Conservation (phyloP, 768 basidiomycete species). For the Trichaptum fuscoviolaceum region DNA sequence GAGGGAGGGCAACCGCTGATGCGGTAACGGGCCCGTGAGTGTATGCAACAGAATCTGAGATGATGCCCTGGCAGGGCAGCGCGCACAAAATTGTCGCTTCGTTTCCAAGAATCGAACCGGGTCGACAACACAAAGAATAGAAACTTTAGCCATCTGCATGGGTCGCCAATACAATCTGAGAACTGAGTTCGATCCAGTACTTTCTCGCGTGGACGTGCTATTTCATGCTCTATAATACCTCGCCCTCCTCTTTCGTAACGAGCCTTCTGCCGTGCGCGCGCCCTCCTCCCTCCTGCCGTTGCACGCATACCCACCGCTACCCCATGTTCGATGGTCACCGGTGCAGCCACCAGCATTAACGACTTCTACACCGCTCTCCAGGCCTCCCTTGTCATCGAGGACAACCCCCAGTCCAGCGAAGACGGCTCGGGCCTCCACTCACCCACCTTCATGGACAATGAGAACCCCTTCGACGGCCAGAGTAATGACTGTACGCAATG, state of each 20-base stretch:
- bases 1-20: background rate
- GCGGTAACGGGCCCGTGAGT: slow-evolving; percentile 1
- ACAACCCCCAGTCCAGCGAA: slow-evolving; percentile 67
- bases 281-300: background rate
- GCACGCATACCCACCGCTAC: background rate
- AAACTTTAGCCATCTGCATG: background rate
- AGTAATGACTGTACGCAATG: background rate
- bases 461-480: slow-evolving; percentile 1
- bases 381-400: slow-evolving; percentile 47
- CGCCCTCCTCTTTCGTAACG: background rate
- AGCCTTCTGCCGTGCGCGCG: slow-evolving; percentile 1
- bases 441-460: slow-evolving; percentile 46
- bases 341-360: slow-evolving; percentile 52
- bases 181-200: slow-evolving; percentile 1
- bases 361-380: slow-evolving; percentile 58
- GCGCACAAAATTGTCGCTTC: background rate
- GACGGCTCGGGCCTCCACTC: slow-evolving; percentile 74
- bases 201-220: background rate
- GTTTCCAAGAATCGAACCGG: background rate
- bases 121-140: background rate
- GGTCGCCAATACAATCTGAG: background rate
- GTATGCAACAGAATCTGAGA: background rate
- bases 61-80: background rate
- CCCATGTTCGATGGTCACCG: slow-evolving; percentile 13
- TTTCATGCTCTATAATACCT: slow-evolving; percentile 1